phyloP scores from a whole-genome alignment of 257 asterid genomes.

The Thymus mandschuricus region DNA sequence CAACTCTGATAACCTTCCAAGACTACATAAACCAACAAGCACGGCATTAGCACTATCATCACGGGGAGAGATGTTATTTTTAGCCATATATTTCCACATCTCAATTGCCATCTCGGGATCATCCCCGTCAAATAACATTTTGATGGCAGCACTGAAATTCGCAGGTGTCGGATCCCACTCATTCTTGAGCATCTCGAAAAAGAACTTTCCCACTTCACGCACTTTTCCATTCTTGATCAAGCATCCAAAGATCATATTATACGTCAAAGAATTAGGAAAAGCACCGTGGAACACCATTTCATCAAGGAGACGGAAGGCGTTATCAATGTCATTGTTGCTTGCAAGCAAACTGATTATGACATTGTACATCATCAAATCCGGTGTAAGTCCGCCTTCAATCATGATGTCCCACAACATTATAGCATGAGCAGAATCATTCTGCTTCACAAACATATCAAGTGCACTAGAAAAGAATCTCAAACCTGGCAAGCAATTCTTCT shows the following conservation, averaged over 20 bases:
- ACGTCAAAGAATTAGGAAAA: conserved; percentile 68
- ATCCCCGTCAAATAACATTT: conserved; percentile 60
- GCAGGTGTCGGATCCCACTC: conserved; percentile 69
- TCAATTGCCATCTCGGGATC: conserved; percentile 75
- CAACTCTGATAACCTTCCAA: conserved; percentile 61
- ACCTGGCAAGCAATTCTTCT: conserved; percentile 74
- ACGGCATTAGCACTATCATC: conserved; percentile 68
- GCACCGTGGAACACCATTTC: conserved; percentile 72
- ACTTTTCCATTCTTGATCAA: conserved; percentile 63
- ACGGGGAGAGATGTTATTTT: conserved; percentile 52
- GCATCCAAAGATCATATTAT: conserved; percentile 66
- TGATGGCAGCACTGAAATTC: conserved; percentile 59
- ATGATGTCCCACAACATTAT: conserved; percentile 63
- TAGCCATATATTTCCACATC: conserved; percentile 71
- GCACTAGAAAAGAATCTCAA: conserved; percentile 70
- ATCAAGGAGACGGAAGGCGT: conserved; percentile 64
- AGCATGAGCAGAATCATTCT: conserved; percentile 59
- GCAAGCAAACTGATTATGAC: conserved; percentile 59
- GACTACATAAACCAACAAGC: conserved; percentile 66
- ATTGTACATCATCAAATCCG: conserved; percentile 62
- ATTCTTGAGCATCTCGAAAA: conserved; percentile 71
- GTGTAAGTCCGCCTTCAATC: conserved; percentile 56
- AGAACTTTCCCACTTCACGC: conserved; percentile 56
- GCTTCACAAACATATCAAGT: conserved; percentile 55
- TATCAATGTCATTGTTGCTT: conserved; percentile 48